Percentiles rank a stretch among this genome's conserved stretches.
phyloP scores from a whole-genome alignment of 768 basidiomycete genomes.

The Cystofilobasidium ferigula region DNA sequence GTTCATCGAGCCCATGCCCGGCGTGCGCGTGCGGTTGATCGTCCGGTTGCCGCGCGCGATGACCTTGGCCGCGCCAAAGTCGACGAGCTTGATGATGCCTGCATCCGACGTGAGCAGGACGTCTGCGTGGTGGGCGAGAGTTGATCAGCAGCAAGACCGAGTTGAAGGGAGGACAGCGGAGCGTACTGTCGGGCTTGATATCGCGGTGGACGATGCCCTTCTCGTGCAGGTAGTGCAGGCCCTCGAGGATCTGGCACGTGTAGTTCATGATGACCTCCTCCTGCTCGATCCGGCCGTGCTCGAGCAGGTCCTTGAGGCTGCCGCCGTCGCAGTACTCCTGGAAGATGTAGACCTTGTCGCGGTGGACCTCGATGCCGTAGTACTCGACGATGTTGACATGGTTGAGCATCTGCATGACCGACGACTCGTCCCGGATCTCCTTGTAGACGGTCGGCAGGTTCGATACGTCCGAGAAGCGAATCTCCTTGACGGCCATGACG shows the following conservation, averaged over 20 bases:
- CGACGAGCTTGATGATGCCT: constrained; percentile 94
- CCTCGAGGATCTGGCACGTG: constrained; percentile 93
- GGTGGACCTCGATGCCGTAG: constrained; percentile 96
- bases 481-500: constrained; percentile 98
- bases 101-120: constrained; percentile 54
- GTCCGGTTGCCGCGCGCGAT: constrained; percentile 46
- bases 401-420: constrained; percentile 94
- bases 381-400: constrained; percentile 98
- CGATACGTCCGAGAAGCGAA: constrained; percentile 87
- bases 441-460: constrained; percentile 77
- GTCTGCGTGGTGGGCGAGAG: constrained; percentile 46
- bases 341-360: constrained; percentile 97
- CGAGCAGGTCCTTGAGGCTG: constrained; percentile 73
- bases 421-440: constrained; percentile 89
- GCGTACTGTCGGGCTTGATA: constrained; percentile 94
- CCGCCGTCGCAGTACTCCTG: constrained; percentile 98
- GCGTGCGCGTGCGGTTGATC: constrained; percentile 25
- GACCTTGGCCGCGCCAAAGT: constrained; percentile 95
- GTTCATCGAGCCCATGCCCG: constrained; percentile 63
- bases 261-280: constrained; percentile 92
- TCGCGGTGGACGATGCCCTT: constrained; percentile 89
- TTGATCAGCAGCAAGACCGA: neutral
- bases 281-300: constrained; percentile 90
- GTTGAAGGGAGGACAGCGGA: neutral
- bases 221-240: constrained; percentile 76